Evolutionary conservation across 1,284 basidiomycete genomes (phyloP).

Genomic region (Porodaedalea pini): DNA sequence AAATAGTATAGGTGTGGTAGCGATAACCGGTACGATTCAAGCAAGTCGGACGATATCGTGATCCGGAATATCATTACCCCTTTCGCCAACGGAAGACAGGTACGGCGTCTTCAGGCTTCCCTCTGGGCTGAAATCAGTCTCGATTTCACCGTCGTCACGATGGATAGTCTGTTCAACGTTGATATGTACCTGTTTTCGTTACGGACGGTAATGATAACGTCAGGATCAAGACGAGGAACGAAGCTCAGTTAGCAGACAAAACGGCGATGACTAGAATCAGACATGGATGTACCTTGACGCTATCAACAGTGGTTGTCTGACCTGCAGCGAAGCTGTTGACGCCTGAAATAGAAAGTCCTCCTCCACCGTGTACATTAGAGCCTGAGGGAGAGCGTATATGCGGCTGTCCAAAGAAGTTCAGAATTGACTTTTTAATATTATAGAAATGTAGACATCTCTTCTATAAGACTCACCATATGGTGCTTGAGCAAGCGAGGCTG

Average conservation of each 20-base stretch:
- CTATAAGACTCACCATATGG: slow-evolving; percentile 5
- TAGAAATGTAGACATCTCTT: not conserved
- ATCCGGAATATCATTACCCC: not conserved
- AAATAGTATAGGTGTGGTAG: not conserved
- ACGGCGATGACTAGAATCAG: too few relatives aligned
- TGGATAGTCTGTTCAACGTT: slow-evolving; percentile 20
- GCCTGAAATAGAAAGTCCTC: not conserved
- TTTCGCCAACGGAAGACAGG: not conserved
- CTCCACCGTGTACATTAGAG: slow-evolving; percentile 3
- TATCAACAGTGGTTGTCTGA: slow-evolving; percentile 12
- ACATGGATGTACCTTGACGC: slow-evolving; percentile 19
- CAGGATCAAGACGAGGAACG: not conserved
- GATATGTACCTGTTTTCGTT: slow-evolving; percentile 15
- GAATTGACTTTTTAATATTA: not conserved
- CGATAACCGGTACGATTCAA: not conserved
- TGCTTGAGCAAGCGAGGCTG: slow-evolving; percentile 13
- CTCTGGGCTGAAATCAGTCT: slow-evolving; percentile 9
- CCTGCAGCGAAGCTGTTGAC: not conserved
- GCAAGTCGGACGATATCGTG: not conserved
- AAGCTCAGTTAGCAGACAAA: too few relatives aligned
- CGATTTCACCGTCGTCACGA: slow-evolving; percentile 14
- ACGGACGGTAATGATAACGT: not conserved
- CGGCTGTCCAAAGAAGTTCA: not conserved
- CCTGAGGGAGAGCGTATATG: not conserved
- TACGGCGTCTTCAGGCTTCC: slow-evolving; percentile 12